Conservation (phyloP, 139 green algal species). For the Chlorella sp. region DNA sequence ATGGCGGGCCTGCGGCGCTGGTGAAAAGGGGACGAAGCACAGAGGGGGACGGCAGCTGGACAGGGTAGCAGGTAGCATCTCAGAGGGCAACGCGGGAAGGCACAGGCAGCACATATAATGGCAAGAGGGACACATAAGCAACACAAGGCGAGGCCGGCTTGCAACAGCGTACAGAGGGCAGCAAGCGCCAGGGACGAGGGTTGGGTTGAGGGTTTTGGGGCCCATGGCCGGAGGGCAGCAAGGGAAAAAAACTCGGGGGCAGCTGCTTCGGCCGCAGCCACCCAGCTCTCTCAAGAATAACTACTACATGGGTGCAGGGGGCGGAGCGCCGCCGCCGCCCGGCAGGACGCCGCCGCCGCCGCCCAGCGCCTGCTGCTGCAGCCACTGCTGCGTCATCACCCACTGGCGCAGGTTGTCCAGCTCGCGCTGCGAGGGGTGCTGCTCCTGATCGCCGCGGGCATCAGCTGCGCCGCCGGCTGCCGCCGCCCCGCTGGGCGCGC, state of each 20-base stretch:
- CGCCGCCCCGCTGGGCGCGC: not conserved
- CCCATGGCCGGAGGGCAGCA: too few relatives aligned
- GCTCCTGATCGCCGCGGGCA: not conserved
- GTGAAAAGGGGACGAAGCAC: too few relatives aligned
- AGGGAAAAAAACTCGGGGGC: not conserved
- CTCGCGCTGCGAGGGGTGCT: constrained; percentile 14
- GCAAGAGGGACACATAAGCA: too few relatives aligned
- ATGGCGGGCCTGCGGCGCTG: too few relatives aligned
- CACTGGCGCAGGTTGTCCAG: constrained; percentile 26
- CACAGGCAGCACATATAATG: too few relatives aligned
- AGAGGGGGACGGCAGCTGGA: too few relatives aligned
- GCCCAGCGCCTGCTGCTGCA: constrained; percentile 24
- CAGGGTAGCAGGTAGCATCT: too few relatives aligned
- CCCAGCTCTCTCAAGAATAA: not conserved
- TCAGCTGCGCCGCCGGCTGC: not conserved
- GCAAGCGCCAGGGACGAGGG: too few relatives aligned
- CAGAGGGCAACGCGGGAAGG: too few relatives aligned
- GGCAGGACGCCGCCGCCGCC: not conserved
- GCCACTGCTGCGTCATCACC: constrained; percentile 40
- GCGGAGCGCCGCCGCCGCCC: not conserved
- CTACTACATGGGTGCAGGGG: not conserved
- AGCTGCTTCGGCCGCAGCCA: constrained; percentile 9
- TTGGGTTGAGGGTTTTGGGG: too few relatives aligned
- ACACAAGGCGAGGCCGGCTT: too few relatives aligned
- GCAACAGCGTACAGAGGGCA: too few relatives aligned